Evolutionary conservation across 148 eudicot genomes (phyloP).

Genomic region (Rhododendron ferrugineum): DNA sequence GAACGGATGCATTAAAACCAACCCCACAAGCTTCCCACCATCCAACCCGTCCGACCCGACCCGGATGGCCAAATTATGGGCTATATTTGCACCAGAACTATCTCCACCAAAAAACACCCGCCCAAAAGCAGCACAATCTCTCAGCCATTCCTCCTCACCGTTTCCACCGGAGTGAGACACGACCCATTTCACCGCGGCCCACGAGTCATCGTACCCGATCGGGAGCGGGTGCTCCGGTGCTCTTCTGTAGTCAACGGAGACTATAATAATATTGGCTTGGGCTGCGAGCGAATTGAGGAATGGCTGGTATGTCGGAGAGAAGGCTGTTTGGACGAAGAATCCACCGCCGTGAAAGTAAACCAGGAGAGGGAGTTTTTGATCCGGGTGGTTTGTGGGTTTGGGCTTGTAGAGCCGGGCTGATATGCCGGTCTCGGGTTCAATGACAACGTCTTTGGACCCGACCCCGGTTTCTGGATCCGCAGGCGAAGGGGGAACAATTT

Average conservation of each 20-base stretch:
- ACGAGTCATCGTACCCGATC: conserved; percentile 36
- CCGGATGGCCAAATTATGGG: conserved; percentile 33
- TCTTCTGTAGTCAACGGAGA: conserved; percentile 46
- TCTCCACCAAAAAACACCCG: conserved; percentile 43
- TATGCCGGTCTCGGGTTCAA: conserved; percentile 12
- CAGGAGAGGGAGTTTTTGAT: conserved; percentile 33
- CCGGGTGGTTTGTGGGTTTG: not conserved
- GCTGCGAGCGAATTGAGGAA: conserved; percentile 19
- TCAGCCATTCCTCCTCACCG: conserved; percentile 44
- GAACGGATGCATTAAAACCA: conserved; percentile 33
- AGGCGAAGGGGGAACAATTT: conserved; percentile 9
- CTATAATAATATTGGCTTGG: conserved; percentile 21
- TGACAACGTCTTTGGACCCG: conserved; percentile 28
- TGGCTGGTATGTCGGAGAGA: conserved; percentile 12
- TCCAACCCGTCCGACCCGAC: conserved; percentile 6
- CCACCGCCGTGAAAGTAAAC: conserved; percentile 58
- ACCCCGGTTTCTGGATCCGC: conserved; percentile 20
- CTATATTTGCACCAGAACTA: conserved; percentile 51
- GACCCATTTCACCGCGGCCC: conserved; percentile 44
- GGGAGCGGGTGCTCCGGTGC: conserved; percentile 57
- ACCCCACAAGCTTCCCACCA: conserved; percentile 14
- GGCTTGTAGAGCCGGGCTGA: conserved; percentile 46
- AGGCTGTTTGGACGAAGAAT: conserved; percentile 34
- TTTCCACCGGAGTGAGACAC: conserved; percentile 22
- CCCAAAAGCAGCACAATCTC: conserved; percentile 24